phyloP scores from a whole-genome alignment of 768 basidiomycete genomes.

The Pholiota molesta region DNA sequence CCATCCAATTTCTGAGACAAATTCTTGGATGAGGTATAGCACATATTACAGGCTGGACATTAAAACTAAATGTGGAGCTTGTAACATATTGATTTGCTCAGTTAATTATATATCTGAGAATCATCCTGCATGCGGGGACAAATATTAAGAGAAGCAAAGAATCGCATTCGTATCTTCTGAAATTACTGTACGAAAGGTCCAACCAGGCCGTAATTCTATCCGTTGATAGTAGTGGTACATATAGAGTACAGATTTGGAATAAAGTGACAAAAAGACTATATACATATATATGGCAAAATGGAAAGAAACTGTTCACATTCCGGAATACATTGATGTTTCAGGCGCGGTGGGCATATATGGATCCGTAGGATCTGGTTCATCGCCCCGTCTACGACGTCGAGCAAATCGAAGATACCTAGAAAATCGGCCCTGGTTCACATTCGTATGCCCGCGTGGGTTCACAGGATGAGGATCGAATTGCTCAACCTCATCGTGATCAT shows the following conservation, averaged over 20 bases:
- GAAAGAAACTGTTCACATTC: conserved; percentile 16
- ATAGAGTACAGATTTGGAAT: background rate
- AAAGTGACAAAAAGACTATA: background rate
- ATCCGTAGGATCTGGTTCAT: conserved; percentile 34
- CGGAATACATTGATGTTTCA: conserved; percentile 29
- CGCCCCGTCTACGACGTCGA: conserved; percentile 32
- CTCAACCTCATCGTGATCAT: conserved; percentile 25
- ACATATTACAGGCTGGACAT: background rate
- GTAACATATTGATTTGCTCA: background rate
- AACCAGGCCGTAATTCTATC: background rate
- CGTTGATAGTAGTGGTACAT: background rate
- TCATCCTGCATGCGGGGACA: background rate
- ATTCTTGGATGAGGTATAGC: too few species aligned
- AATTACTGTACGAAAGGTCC: too few species aligned
- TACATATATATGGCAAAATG: background rate
- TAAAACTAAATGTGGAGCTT: background rate
- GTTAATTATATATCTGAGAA: background rate
- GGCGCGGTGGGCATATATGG: conserved; percentile 36
- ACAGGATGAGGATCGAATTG: conserved; percentile 3
- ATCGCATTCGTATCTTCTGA: too few species aligned
- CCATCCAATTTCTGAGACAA: background rate
- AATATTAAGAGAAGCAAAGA: too few species aligned
- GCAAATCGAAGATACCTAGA: conserved; percentile 62
- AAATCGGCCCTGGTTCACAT: conserved; percentile 42
- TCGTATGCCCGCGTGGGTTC: conserved; percentile 10